These are phyloP conservation scores for Solanum hybrid DNA, from an alignment of 305 asterid genomes.

Conservation along the genomic window DNA sequence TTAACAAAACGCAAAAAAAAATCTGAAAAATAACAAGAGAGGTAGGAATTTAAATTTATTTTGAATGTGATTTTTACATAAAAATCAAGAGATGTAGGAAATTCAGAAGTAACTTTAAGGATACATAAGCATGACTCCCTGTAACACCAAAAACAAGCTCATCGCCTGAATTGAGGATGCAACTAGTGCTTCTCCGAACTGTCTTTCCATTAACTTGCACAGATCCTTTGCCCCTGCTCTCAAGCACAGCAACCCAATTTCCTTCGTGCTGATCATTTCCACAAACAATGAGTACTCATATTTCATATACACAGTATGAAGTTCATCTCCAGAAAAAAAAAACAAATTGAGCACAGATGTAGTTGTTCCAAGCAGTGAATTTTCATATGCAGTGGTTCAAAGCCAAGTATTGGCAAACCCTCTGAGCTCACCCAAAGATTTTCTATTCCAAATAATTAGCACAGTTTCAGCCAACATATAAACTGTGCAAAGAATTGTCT, in stretches of 20 bases:
- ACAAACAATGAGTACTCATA: conserved; percentile 17
- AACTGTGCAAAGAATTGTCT: background rate
- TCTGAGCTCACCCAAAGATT: background rate
- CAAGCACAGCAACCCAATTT: conserved; percentile 62
- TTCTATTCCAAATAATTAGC: background rate
- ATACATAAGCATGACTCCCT: conserved; percentile 80
- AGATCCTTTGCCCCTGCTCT: conserved; percentile 67
- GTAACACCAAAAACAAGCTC: conserved; percentile 65
- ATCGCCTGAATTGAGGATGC: conserved; percentile 74
- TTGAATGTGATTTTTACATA: background rate
- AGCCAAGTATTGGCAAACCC: background rate
- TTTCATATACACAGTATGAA: conserved; percentile 11
- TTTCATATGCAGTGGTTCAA: background rate
- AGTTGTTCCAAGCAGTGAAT: background rate
- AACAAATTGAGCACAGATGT: background rate
- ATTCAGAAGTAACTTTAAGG: conserved; percentile 19
- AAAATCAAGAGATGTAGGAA: background rate
- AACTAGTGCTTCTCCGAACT: conserved; percentile 39
- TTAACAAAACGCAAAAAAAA: background rate
- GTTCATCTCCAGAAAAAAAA: conserved; percentile 4
- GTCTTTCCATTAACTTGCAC: conserved; percentile 75
- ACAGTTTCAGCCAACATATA: background rate
- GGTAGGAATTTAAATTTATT: background rate
- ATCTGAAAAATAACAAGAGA: conserved; percentile 1
- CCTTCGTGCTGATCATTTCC: conserved; percentile 55